Evolutionary conservation across 352 stramenopile genomes (phyloP).

Genomic region (Phytophthora multivora): DNA sequence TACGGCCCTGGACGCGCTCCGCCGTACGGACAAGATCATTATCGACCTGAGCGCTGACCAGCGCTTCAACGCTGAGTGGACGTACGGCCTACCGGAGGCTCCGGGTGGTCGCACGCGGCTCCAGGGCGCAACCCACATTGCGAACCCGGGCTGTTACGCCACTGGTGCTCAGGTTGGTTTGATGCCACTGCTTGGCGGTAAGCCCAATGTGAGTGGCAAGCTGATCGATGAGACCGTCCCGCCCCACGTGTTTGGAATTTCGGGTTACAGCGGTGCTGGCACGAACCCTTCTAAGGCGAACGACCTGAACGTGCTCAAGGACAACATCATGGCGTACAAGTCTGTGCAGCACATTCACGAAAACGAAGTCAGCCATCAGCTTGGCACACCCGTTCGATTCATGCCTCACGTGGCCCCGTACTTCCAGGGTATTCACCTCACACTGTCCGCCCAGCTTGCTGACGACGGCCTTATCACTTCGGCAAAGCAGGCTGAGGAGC

Average conservation of each 20-base stretch:
- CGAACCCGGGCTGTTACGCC: conserved; percentile 90
- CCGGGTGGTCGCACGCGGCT: conserved; percentile 63
- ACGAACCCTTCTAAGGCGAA: conserved; percentile 85
- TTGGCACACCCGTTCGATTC: conserved; percentile 87
- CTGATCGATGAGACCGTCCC: conserved; percentile 69
- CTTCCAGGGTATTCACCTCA: conserved; percentile 94
- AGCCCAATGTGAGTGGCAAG: conserved; percentile 51
- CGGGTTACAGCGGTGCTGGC: conserved; percentile 88
- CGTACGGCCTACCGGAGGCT: conserved; percentile 86
- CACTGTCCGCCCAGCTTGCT: conserved; percentile 80
- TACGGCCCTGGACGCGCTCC: conserved; percentile 67
- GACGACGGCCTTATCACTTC: conserved; percentile 52
- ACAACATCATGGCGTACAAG: conserved; percentile 93
- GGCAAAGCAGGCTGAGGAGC: conserved; percentile 72
- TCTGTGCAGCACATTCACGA: conserved; percentile 92
- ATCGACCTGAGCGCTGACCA: conserved; percentile 91
- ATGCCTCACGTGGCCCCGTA: conserved; percentile 94
- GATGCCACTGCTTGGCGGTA: conserved; percentile 77
- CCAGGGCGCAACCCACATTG: conserved; percentile 75
- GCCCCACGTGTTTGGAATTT: conserved; percentile 88
- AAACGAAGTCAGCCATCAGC: conserved; percentile 83
- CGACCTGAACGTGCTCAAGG: conserved; percentile 71
- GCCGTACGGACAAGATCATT: conserved; percentile 74
- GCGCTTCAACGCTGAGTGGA: conserved; percentile 86
- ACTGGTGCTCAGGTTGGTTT: conserved; percentile 82